A percentile compares a stretch with the other conserved stretches of the same genome.
These are phyloP conservation scores for Solanum rostratum DNA, from an alignment of 257 asterid species.

Conservation along the genomic window DNA sequence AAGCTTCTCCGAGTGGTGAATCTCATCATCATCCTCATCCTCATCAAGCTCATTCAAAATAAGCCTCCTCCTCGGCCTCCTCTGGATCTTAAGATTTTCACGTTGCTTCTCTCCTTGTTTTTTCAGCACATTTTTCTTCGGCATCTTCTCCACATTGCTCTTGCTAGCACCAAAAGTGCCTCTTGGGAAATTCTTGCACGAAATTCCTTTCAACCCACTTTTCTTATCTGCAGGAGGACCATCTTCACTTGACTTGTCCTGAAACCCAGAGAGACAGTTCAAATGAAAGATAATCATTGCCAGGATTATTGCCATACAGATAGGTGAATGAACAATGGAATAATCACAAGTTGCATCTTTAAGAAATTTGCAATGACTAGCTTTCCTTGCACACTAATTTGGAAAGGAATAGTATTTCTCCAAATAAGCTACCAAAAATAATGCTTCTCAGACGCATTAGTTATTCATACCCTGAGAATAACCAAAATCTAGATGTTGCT, in stretches of 20 bases:
- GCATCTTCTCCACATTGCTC: conserved; percentile 39
- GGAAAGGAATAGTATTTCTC: background rate
- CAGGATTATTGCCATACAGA: conserved; percentile 4
- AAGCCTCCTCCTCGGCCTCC: conserved; percentile 56
- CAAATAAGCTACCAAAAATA: background rate
- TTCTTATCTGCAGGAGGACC: conserved; percentile 30
- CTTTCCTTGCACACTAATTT: background rate
- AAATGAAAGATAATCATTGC: background rate
- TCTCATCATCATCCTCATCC: conserved; percentile 55
- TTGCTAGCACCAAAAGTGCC: conserved; percentile 27
- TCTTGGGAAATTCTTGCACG: conserved; percentile 49
- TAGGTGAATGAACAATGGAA: background rate
- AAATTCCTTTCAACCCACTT: conserved; percentile 40
- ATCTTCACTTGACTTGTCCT: conserved; percentile 51
- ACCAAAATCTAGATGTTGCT: background rate
- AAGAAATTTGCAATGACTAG: background rate
- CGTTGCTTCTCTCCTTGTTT: conserved; percentile 48
- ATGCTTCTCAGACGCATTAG: background rate
- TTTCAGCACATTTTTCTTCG: conserved; percentile 24
- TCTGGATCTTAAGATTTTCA: conserved; percentile 71
- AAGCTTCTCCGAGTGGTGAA: conserved; percentile 39
- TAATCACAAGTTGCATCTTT: background rate
- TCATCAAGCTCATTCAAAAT: conserved; percentile 63
- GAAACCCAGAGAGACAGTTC: conserved; percentile 18
- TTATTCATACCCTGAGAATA: background rate